Evolutionary conservation across 1,139 yeast genomes (phyloP), one percentile per base, ranked within the genome.

Genomic region (Saccharomyces hybrid): DNA sequence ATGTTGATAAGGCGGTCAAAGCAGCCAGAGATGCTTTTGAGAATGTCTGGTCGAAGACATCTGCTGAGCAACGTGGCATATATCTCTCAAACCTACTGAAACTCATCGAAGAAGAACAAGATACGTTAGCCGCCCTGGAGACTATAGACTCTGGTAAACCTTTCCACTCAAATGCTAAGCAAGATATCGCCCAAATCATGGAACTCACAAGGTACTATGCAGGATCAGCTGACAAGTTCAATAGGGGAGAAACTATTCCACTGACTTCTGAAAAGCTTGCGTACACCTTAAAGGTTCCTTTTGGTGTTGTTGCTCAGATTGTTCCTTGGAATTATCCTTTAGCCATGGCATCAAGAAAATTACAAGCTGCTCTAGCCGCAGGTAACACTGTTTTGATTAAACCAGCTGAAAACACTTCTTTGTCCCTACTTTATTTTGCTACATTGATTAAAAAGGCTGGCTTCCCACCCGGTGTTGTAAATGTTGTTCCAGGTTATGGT

Each of bases 211-310:
- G 84, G 74, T 75, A 85, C 77, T 80, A 80, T 69, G 96, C 93
- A 26, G 96, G 96, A 52, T 85, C 88, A 83, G 91, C 95, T 49
- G 95, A 86, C 72, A 89, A 89, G 74, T 76, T 84, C 60, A 73
- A 81, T 55, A 78, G 79, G 58, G 96, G 96, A 48, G 77, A 78
- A 59, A 82, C 84, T 49, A 83, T 88, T 63, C 91, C 88, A 59
- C 76, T 85, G 59, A 68, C 66, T 51, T 80, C 82, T 41, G 78
- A 77, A 56, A 84, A 84, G 70, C 77, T 87, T 62, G 88, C 88
- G 23, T 87, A 85, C 74, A 87, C 96, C 44, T 73, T 85, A 54
- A 88, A 85, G 70, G 93, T 86, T 69, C 96, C 96, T 48, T 78
- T 74, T 61, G 95, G 95, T 29, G 91, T 87, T 26, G 84, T 88